Evolutionary conservation across 2,329 filamentous ascomycete species (phyloP), one percentile per base, ranked within the genome.

Genomic region (Hirsutella rhossiliensis): DNA sequence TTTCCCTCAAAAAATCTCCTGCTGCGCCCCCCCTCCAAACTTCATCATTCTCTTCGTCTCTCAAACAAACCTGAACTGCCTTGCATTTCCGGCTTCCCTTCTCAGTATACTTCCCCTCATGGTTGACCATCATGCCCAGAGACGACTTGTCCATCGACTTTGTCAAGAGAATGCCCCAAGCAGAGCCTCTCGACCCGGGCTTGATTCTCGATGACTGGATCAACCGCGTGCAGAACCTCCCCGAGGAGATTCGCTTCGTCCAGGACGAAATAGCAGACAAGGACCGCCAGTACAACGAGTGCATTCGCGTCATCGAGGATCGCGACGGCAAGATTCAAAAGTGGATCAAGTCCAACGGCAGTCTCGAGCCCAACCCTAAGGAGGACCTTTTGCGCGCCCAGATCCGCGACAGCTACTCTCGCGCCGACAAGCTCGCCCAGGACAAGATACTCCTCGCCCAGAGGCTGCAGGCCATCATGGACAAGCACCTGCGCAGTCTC

Each of bases 201-300:
- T 70, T 82, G 50, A 80, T 88, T 56, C 76, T 89, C 54, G 84
- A 90, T 61, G 83, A 88, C 61, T 89, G 84, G 71, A 78, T 82
- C 58, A 78, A 82, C 59, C 73, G 68, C 64, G 82, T 84, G 18
- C 80, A 84, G 54, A 92, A 92, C 56, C 72, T 90, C 27, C 85
- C 85, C 48, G 83, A 86, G 50, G 86, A 92, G 64, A 80, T 92
- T 47, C 80, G 82, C 18, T 88, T 89, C 65, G 73, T 90, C 49
- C 82, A 89, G 56, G 85, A 89, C 58, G 86, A 92, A 64, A 85
- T 90, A 50, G 72, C 80, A 56, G 82, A 85, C 59, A 90, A 89
- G 62, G 86, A 94, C 59, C 73, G 76, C 41, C 72, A 79, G 50
- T 83, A 86, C 52, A 70, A 77, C 56, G 80, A 86, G 40, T 81